Conservation (phyloP, 1,284 basidiomycete species). For the Trichosporon faecale region DNA sequence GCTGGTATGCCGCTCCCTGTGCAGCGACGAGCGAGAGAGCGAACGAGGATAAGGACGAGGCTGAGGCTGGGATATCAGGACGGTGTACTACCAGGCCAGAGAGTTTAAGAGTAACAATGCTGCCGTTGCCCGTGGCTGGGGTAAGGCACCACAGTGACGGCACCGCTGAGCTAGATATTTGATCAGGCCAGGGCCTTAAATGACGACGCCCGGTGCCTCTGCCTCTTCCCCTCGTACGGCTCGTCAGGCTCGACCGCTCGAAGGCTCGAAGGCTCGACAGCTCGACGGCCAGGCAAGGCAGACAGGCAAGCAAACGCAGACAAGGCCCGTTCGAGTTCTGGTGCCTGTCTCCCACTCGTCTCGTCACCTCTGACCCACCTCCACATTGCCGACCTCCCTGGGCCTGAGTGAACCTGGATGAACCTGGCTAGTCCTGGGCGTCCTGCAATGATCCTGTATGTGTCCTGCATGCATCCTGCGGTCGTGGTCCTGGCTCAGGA, state of each 20-base stretch:
- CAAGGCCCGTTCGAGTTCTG: constrained; percentile 5
- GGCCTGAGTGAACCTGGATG: neutral
- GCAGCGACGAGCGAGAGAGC: neutral
- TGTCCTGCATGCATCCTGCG: neutral
- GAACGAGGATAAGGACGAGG: neutral
- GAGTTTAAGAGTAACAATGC: constrained; percentile 12
- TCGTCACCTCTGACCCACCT: constrained; percentile 7
- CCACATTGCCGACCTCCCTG: neutral
- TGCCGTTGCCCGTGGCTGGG: constrained; percentile 11
- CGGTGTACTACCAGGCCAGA: constrained; percentile 7
- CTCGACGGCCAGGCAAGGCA: too few species aligned
- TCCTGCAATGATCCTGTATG: neutral
- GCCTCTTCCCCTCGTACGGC: neutral
- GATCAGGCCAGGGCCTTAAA: constrained; percentile 6
- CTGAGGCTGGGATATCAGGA: constrained; percentile 8
- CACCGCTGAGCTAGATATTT: constrained; percentile 10
- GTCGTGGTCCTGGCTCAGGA: constrained; percentile 3
- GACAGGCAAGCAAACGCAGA: neutral
- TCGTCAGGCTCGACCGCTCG: neutral
- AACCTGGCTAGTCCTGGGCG: neutral
- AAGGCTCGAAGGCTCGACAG: too few species aligned
- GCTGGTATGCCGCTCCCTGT: neutral
- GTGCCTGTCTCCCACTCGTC: constrained; percentile 8
- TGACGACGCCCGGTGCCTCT: constrained; percentile 7
- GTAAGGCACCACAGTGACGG: constrained; percentile 9